phyloP scores from a whole-genome alignment of 83 land plant species.

The Diphasiastrum complanatum region DNA sequence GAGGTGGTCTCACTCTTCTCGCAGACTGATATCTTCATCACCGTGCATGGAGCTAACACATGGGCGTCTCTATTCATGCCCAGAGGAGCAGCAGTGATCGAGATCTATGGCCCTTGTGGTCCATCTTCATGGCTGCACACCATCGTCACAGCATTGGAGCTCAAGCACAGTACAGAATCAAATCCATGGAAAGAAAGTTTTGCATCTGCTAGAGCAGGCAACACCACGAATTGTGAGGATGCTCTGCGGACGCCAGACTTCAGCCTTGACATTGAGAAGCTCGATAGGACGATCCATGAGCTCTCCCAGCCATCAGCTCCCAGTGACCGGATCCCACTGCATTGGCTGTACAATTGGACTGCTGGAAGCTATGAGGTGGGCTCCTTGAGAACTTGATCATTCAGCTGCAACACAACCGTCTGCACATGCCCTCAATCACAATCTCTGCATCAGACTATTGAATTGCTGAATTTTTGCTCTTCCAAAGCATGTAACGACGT shows the following conservation, averaged over 20 bases:
- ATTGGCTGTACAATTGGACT: constrained; percentile 27
- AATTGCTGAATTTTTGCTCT: no score
- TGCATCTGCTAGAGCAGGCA: constrained; percentile 17
- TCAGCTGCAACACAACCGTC: no score
- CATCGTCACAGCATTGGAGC: constrained; percentile 17
- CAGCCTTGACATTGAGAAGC: constrained; percentile 19
- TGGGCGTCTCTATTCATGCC: constrained; percentile 34
- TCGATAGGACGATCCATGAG: constrained; percentile 8
- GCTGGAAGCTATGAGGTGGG: no score
- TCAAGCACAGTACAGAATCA: constrained; percentile 19
- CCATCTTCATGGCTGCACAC: constrained; percentile 19
- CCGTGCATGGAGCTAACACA: constrained; percentile 30
- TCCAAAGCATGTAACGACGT: no score
- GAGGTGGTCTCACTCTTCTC: constrained; percentile 28
- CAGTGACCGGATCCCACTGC: constrained; percentile 21
- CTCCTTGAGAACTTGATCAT: no score
- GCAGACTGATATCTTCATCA: constrained; percentile 26
- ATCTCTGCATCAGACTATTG: no score
- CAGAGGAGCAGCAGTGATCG: constrained; percentile 26
- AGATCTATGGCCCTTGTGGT: constrained; percentile 32
- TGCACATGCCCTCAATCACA: no score
- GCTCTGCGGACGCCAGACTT: constrained; percentile 24
- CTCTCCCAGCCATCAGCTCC: constrained; percentile 10
- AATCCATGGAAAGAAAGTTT: constrained; percentile 22
- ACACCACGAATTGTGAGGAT: constrained; percentile 25